Base-by-base conservation (phyloP, 371 early-diverging fungal species). In the Mortierella polycephala region DNA sequence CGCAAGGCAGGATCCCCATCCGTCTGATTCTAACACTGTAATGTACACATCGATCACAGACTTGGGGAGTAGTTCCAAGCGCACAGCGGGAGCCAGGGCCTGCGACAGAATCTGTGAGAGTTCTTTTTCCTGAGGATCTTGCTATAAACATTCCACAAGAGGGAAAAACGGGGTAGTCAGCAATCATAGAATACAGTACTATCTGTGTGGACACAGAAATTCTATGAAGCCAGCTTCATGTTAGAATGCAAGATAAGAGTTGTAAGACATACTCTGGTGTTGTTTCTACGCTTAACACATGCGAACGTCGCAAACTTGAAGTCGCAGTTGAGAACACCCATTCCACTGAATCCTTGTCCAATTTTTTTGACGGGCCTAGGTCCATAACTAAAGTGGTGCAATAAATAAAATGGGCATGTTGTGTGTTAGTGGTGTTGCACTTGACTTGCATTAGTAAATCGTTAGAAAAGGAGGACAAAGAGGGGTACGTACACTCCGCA, bases 291-390 rank as follows among this genome's bases (percentile, higher is more conserved):
- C 77, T 92, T 92, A 57, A 76, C 79, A 56, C 93, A 90, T n/a
- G 97, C 86, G 63, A 96, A 97, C 10, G 96, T 89, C 1, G 97
- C 88, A 73, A 96, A 95, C 74, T 95, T 94, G 75, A 98, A 92
- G 62, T 96, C 96, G 75, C 96, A 95, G 60, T 90, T 87, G 21
- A 96, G 80, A 14, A 71, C 84, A 20, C 93, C 93, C n/a, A 83
- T 85, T 49, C 81, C 86, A 39, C 86, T 88, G 63, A 91, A 90
- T 42, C 60, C 66, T 11, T 73, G 68, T n/a, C 75, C 75, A 40
- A 45, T 47, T 42, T 49, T 69, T 60, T 75, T 75, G 47, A 56
- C 59, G 23, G 91, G 92, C 47, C 92, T 84, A 6, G 94, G 94
- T 47, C 94, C 94, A 76, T 93, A 93, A 20, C 93, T 93, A 74